Evolutionary conservation across 306 rosid genomes (phyloP), one percentile per base, ranked within the genome.

Genomic region (Medicago arabica): DNA sequence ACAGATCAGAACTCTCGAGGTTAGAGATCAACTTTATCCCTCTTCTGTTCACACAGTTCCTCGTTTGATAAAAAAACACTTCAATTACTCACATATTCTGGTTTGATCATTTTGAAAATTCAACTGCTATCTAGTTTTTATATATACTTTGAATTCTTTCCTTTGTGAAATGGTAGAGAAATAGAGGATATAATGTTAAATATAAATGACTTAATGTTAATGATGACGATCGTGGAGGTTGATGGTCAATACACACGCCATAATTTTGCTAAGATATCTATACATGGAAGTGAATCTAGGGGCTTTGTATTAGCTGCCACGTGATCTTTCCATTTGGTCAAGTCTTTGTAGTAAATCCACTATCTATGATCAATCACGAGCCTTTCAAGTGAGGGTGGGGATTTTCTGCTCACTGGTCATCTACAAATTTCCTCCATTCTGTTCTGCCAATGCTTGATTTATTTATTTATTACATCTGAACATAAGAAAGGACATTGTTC

Each of bases 1-100:
- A 82, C 97, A 92, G 80, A 58, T 90, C 82, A 86, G 96, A 84
- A 88, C 96, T 19, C 91, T 90, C 13, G 97, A 95, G 99, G 97
- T 95, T 39, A 82, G 91, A 79, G 89, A 53, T 76, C 4, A n/a
- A 21, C 72, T 72, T 60, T 74, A 19, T 61, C 39, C 15, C n/a
- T 3, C 17, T 75, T 69, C 9, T 25, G 23, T 21, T 67, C 23
- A 19, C 51, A 65, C 64, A 19, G 15, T 66, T 59, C 9, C 28
- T 2, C 70, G 6, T 50, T 74, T 49, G 46, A 44, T 16, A 49
- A 49, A 41, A 41, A 71, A 65, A 13, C 47, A 63, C 25, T 73
- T 81, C 23, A 50, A 62, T 72, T 8, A 7, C 40, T 72, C 40
- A 54, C 23, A 46, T 10, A 25, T 13, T 47, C 19, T 8, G 40